Evolutionary conservation across 495 filamentous ascomycete species (phyloP), one percentile per base, ranked within the genome.

Genomic region (Penicillium egyptiacum): DNA sequence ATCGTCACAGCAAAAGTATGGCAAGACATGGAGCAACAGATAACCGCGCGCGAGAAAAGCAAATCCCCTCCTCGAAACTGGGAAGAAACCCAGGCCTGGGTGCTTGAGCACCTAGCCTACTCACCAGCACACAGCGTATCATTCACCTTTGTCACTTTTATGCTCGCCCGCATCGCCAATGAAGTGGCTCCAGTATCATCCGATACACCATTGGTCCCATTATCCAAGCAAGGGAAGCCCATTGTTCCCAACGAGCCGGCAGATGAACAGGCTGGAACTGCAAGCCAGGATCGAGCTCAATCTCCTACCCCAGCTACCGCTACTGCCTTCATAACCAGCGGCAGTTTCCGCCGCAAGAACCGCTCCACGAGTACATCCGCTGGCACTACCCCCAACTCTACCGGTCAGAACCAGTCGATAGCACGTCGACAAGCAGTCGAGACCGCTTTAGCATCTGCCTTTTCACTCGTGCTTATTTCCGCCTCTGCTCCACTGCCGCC

Each of bases 141-240:
- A 0, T 94, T 96, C 66, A 86, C 92, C 9, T 92, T 96, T 56
- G 70, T 96, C 33, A 91, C 85, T 3, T 85, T 88, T 42, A 91
- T 92, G 81, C 80, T 96, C 7, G 71, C 72, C 12, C 74, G 70
- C 28, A 75, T 81, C 43, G 73, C 72, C 53, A 78, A 76, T 49
- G 78, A 81, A 65, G 62, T 80, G 25, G 71, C 75, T 7, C 71
- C 74, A 4, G 64, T 69, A 20, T 65, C 70, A 5, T 56, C 51
- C 11, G 19, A 59, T 8, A 25, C 45, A 22, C 22, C 54, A 17
- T 42, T 17, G 19, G 4, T 43, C 9, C n/a, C 55, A 2, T 35
- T 50, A 12, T 37, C 53, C 14, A 54, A 43, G 5, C 35, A 50
- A 49, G 8, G n/a, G 22, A 56, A 50, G 4, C 16, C 37, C 3